Evolutionary conservation across 352 stramenopile genomes (phyloP), one percentile per base, ranked within the genome.

Genomic region (Plasmopara viticola): DNA sequence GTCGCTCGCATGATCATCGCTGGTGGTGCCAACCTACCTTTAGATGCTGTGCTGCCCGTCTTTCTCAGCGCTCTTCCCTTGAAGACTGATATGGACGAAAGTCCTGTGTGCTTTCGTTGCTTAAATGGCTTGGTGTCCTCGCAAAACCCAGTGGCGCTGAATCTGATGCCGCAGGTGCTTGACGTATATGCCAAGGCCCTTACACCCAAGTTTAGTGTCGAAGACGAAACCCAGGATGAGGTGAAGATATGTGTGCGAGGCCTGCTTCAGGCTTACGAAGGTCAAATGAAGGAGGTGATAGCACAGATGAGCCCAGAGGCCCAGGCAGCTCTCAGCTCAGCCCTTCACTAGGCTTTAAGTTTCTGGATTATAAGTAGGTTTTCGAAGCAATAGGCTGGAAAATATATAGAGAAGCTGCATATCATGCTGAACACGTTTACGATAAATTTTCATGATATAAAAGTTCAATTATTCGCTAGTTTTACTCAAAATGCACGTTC

Each of bases 81-180:
- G 45, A 98, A 98, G 75, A 92, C 78, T 45, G 96, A 99, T 74
- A 95, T 96, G 66, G 93, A 94, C 51, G 96, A 99, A 74, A 98
- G 95, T 62, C 74, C 93, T 56, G 91, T 95, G 12, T 93, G 98
- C 9, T 98, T 98, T 77, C 83, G 74, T 45, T 97, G 89, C 68
- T 66, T 98, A 13, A 87, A 97, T 44, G 87, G 89, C n/a, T 74
- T 98, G 37, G 71, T 98, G 39, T 73, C 90, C 68, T 84, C 79
- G 66, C 91, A 96, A 53, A 90, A 98, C 63, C 59, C 90, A 10
- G 84, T 64, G 13, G 70, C 78, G 10, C 70, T 90, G 42, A 78
- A 68, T 48, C 48, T 85, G 56, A 76, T 91, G 62, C 74, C 78
- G 20, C 70, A 86, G 48, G 70, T 95, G 43, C 65, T 91, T 41